A percentile compares a stretch with the other conserved stretches of the same genome.
These are phyloP conservation scores for Hydrangea macrophylla DNA, from an alignment of 148 eudicot species.

Conservation along the genomic window DNA sequence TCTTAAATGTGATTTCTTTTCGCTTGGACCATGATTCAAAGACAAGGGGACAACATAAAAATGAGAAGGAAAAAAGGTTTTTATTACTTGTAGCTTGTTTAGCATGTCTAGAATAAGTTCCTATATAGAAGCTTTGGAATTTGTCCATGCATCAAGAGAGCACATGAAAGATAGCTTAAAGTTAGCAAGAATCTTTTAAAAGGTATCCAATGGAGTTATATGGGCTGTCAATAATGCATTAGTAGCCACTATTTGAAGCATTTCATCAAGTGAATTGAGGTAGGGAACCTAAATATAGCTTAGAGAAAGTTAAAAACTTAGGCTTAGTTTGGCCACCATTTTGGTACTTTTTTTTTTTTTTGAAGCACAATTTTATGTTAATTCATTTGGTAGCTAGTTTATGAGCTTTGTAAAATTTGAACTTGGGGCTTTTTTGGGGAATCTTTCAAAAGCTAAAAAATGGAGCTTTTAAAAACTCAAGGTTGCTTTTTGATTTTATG, in stretches of 20 bases:
- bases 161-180: neutral
- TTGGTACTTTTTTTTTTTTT: too few relatives aligned
- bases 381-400: too few relatives aligned
- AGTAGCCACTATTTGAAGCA: neutral
- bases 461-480: too few relatives aligned
- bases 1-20: neutral
- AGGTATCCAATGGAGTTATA: neutral
- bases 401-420: too few relatives aligned
- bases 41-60: neutral
- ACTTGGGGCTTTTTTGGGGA: too few relatives aligned
- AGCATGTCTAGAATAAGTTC: neutral
- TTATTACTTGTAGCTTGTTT: neutral
- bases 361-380: too few relatives aligned
- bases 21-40: neutral
- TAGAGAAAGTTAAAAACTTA: neutral
- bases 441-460: too few relatives aligned
- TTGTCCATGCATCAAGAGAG: neutral
- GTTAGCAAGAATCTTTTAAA: constrained; percentile 1
- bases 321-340: too few relatives aligned
- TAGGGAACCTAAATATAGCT: neutral
- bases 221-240: neutral
- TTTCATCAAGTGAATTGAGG: neutral
- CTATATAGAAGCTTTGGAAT: neutral
- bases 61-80: neutral
- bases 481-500: too few relatives aligned